A percentile compares a stretch with the other conserved stretches of the same genome.
Conservation (phyloP, 768 basidiomycete genomes). For the Tubosaeta sp. region DNA sequence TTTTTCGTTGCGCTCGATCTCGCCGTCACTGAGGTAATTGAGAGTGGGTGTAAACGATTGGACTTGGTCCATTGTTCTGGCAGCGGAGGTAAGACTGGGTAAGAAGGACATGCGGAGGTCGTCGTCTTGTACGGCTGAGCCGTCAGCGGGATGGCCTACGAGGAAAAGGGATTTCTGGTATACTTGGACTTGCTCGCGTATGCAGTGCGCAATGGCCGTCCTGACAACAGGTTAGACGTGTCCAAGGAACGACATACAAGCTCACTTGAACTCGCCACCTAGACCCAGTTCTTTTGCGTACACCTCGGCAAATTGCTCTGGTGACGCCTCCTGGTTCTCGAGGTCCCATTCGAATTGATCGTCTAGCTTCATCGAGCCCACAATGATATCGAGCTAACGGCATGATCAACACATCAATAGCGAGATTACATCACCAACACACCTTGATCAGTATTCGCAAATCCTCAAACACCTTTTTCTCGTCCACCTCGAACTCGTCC, state of each 20-base stretch:
- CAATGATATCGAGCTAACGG: conserved; percentile 85
- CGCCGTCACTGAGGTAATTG: conserved; percentile 82
- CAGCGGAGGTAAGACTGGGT: conserved; percentile 67
- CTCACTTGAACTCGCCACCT: conserved; percentile 88
- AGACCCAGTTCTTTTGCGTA: conserved; percentile 87
- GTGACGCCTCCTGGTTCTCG: conserved; percentile 70
- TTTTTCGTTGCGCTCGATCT: conserved; percentile 84
- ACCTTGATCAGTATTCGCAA: conserved; percentile 93
- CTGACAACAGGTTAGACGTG: conserved; percentile 39
- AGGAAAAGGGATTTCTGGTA: conserved; percentile 91
- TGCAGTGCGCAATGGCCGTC: conserved; percentile 92
- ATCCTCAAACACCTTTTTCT: conserved; percentile 70
- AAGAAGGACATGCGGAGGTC: conserved; percentile 89
- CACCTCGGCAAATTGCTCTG: conserved; percentile 88
- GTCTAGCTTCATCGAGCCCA: conserved; percentile 87
- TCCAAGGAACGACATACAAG: neutral
- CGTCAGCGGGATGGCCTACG: conserved; percentile 82
- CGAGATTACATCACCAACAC: conserved; percentile 17
- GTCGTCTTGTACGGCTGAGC: conserved; percentile 76
- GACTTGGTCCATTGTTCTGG: conserved; percentile 76
- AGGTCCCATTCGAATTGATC: conserved; percentile 99
- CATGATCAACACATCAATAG: conserved; percentile 3
- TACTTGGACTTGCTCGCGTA: conserved; percentile 90
- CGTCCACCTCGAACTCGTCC: conserved; percentile 64
- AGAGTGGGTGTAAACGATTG: conserved; percentile 83